Base-by-base conservation (phyloP, 2,329 filamentous ascomycete genomes). In the Hypoxylon sp. region DNA sequence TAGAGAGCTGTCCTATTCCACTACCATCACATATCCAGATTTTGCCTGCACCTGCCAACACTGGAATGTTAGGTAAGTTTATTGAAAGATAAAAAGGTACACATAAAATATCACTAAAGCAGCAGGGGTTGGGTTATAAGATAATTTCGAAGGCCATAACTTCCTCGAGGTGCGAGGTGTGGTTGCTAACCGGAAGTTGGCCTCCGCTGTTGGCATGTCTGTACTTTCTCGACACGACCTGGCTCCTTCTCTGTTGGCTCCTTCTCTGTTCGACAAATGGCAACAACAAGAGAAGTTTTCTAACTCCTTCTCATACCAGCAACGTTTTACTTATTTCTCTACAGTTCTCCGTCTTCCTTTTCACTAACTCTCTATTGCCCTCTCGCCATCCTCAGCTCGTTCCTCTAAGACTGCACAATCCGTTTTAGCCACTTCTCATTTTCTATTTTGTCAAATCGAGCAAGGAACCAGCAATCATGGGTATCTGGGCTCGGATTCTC, bases 401-500 rank as follows among this genome's bases (percentile, higher is more conserved):
- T 49, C 46, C 44, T 55, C 28, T 39, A 46, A 24, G 28, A 41
- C 22, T 15, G 58, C 39, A 43, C 62, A 58, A 57, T 41, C 20
- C 34, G 47, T 26, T 17, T 37, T 28, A 15, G 32, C n/a, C 55
- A 65, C 63, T 20, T 41, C 39, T 54, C 61, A 32, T 19, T 44
- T 19, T 28, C 37, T 34, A 49, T 26, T 17, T 11, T 26, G 13
- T 11, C 4, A 26, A 15, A 26, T 20, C 34, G 26, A 39, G 15
- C 51, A 28, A 17, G 10, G 30, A 41, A 56, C n/a, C 8, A 20
- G 20, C 24, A 41, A 47, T 19, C 28, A 64, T 68, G 62, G 49
- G 63, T 22, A 19, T 24, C n/a, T 59, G 59, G 30, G 2, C 52
- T 32, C 51, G 22, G 53, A 63, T 66, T 48, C 43, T 71, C 50